Evolutionary conservation across 306 rosid genomes (phyloP).

Genomic region (Phaseolus lunatus): DNA sequence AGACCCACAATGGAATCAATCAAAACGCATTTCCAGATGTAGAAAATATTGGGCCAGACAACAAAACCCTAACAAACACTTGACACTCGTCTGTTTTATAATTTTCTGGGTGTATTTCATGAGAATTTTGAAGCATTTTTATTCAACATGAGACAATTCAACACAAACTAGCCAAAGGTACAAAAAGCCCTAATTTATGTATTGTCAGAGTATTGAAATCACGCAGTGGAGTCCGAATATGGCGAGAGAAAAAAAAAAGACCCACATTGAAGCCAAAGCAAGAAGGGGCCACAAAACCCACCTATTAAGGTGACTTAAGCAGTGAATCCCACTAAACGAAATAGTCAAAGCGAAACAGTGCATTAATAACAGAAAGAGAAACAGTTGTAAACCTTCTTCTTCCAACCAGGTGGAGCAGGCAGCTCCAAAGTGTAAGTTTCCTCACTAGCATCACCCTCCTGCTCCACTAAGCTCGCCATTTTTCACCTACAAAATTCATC

Average conservation of each 20-base stretch:
- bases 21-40: conserved; percentile 18
- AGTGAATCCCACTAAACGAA: conserved; percentile 24
- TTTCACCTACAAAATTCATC: conserved; percentile 60
- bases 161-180: neutral
- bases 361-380: neutral
- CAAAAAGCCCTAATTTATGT: conserved; percentile 57
- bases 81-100: neutral
- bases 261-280: conserved; percentile 37
- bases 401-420: conserved; percentile 98
- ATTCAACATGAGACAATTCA: conserved; percentile 39
- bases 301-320: neutral
- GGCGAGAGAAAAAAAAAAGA: neutral
- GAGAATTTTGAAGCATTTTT: conserved; percentile 34
- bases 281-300: neutral
- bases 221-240: conserved; percentile 20
- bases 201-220: conserved; percentile 34
- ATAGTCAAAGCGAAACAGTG: conserved; percentile 25
- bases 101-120: conserved; percentile 14
- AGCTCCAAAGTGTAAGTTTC: conserved; percentile 83
- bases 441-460: conserved; percentile 53
- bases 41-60: neutral
- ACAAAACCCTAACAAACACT: conserved; percentile 43
- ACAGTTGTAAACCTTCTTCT: conserved; percentile 69
- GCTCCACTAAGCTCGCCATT: conserved; percentile 84
- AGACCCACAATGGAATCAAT: neutral